These are phyloP conservation scores for Mortierella hygrophila DNA, from an alignment of 192 early-diverging fungal species.

Conservation along the genomic window DNA sequence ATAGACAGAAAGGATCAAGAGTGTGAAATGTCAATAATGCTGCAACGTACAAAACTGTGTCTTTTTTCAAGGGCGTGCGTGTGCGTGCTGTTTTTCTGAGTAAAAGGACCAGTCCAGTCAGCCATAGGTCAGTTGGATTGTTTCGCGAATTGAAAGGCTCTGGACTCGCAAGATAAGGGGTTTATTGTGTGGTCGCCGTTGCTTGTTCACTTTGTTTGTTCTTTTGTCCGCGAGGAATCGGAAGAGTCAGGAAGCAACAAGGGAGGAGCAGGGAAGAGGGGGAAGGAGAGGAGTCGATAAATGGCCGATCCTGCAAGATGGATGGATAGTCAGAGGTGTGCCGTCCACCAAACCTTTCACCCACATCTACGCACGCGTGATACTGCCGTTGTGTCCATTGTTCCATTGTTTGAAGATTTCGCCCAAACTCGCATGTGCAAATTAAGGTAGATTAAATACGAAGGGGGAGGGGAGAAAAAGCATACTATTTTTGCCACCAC, in stretches of 20 bases:
- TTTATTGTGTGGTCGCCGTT: not conserved
- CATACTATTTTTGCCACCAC: not conserved
- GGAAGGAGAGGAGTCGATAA: not conserved
- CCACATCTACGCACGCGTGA: not conserved
- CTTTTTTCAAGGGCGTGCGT: not conserved
- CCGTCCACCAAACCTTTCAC: not conserved
- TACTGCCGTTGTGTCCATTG: not conserved
- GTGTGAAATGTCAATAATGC: not conserved
- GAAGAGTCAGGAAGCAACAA: not conserved
- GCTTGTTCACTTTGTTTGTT: not conserved
- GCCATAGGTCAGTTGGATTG: not conserved
- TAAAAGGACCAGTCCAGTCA: not conserved
- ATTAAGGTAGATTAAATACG: not conserved
- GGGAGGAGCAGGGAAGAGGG: not conserved
- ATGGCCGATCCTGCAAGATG: not conserved
- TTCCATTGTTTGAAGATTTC: not conserved
- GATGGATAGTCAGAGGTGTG: not conserved
- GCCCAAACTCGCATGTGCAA: conserved; percentile 1
- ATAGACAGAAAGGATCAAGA: not conserved
- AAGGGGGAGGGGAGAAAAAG: not conserved
- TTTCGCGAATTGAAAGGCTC: not conserved
- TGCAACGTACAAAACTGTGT: conserved; percentile 8
- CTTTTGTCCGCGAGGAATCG: not conserved
- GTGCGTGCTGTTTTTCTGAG: not conserved
- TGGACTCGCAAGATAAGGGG: not conserved